phyloP scores from a whole-genome alignment of 768 basidiomycete species.

The Dentipellis sp. region DNA sequence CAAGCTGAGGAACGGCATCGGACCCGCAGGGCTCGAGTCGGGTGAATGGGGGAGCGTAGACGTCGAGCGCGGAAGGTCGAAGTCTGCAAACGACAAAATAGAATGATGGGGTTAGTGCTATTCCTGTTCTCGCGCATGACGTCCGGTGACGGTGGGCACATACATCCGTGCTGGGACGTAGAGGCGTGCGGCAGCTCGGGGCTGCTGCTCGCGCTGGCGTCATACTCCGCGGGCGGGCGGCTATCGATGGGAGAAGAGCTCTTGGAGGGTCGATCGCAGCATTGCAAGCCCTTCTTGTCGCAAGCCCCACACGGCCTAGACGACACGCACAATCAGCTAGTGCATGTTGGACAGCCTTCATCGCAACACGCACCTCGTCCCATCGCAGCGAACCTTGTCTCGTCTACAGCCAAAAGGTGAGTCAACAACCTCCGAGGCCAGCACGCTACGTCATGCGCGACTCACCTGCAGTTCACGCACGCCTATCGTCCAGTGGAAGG shows the following conservation, averaged over 20 bases:
- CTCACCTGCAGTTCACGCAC: slow-evolving; percentile 17
- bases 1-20: not conserved
- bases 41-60: not conserved
- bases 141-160: too few relatives aligned
- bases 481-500: slow-evolving; percentile 11
- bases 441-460: not conserved
- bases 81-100: too few relatives aligned
- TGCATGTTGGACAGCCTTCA: too few relatives aligned
- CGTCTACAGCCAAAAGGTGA: slow-evolving; percentile 1
- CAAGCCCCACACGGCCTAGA: slow-evolving; percentile 9
- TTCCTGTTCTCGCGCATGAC: too few relatives aligned
- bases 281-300: slow-evolving; percentile 6
- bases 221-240: not conserved
- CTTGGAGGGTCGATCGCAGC: slow-evolving; percentile 4
- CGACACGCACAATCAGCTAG: too few relatives aligned
- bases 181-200: too few relatives aligned
- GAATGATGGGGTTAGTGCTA: too few relatives aligned
- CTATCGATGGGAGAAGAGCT: not conserved
- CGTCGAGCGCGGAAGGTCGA: not conserved
- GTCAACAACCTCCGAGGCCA: too few relatives aligned
- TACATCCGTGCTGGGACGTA: too few relatives aligned
- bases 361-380: slow-evolving; percentile 4
- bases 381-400: slow-evolving; percentile 16
- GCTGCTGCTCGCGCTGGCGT: too few relatives aligned
- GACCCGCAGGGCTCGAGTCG: not conserved